phyloP scores from a whole-genome alignment of 2,329 filamentous ascomycete genomes.

The Ceratocystis alfenasii region DNA sequence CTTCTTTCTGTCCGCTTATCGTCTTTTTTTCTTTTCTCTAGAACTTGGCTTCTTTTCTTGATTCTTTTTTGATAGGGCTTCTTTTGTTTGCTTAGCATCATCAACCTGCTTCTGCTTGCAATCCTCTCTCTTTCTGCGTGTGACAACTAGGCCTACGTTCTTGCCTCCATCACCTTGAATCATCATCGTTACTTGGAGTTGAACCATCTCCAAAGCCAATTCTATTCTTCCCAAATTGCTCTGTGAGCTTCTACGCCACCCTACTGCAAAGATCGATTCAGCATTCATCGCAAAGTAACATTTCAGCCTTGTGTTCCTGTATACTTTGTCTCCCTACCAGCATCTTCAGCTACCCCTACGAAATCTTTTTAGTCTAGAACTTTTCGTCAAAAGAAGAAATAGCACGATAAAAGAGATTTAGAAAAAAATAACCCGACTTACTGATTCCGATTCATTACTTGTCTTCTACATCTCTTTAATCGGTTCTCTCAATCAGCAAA shows the following conservation, averaged over 20 bases:
- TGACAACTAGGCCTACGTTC: neutral
- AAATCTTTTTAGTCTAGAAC: neutral
- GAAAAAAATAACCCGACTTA: slow-evolving; percentile 11
- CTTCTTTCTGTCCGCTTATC: slow-evolving; percentile 15
- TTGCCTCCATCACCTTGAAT: neutral
- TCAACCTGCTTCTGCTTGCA: slow-evolving; percentile 5
- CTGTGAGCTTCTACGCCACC: neutral
- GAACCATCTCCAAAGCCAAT: neutral
- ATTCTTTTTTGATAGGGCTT: slow-evolving; percentile 1
- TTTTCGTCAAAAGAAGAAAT: neutral
- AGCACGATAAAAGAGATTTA: neutral
- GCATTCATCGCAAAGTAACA: no score
- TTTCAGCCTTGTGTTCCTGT: neutral
- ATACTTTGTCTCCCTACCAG: neutral
- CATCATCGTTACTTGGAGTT: neutral
- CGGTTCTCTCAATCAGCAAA: neutral
- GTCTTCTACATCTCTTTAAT: neutral
- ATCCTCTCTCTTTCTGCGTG: neutral
- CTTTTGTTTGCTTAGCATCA: slow-evolving; percentile 11
- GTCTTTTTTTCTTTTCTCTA: slow-evolving; percentile 11
- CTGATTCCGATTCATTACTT: slow-evolving; percentile 5
- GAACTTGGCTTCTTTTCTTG: slow-evolving; percentile 10
- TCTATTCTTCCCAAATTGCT: neutral
- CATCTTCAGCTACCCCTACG: neutral
- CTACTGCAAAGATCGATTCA: neutral